Evolutionary conservation across 2,329 filamentous ascomycete genomes (phyloP).

Genomic region (Clarireedia sp.): DNA sequence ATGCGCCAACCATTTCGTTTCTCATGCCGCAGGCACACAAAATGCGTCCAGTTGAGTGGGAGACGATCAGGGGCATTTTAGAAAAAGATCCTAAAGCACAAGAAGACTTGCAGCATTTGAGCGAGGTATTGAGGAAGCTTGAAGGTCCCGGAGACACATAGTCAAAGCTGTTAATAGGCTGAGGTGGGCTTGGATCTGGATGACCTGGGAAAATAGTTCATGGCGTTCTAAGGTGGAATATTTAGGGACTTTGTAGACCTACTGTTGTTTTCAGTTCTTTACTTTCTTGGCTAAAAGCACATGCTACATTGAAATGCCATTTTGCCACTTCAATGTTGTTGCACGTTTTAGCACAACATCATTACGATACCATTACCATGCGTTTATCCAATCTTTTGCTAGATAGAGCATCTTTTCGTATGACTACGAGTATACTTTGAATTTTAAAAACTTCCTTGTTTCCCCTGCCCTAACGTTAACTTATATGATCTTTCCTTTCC

Average conservation of each 20-base stretch:
- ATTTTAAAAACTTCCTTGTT: neutral
- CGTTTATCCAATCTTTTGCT: neutral
- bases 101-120: slow-evolving; percentile 42
- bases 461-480: no score
- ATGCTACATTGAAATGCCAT: neutral
- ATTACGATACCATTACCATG: neutral
- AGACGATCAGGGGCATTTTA: slow-evolving; percentile 52
- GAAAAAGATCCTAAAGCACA: slow-evolving; percentile 25
- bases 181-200: neutral
- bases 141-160: neutral
- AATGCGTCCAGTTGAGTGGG: slow-evolving; percentile 66
- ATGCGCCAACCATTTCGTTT: slow-evolving; percentile 59
- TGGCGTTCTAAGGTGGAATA: neutral
- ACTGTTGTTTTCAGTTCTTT: neutral
- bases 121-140: slow-evolving; percentile 40
- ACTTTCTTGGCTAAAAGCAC: slow-evolving; percentile 1
- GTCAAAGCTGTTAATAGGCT: no score
- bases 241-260: neutral
- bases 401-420: neutral
- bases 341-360: neutral
- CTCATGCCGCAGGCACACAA: slow-evolving; percentile 60
- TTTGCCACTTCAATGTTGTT: neutral
- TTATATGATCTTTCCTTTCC: no score
- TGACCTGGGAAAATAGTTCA: neutral
- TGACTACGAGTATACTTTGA: neutral